Conservation (phyloP, 225 moss, liverwort and hornwort genomes). For the Asterella californica region DNA sequence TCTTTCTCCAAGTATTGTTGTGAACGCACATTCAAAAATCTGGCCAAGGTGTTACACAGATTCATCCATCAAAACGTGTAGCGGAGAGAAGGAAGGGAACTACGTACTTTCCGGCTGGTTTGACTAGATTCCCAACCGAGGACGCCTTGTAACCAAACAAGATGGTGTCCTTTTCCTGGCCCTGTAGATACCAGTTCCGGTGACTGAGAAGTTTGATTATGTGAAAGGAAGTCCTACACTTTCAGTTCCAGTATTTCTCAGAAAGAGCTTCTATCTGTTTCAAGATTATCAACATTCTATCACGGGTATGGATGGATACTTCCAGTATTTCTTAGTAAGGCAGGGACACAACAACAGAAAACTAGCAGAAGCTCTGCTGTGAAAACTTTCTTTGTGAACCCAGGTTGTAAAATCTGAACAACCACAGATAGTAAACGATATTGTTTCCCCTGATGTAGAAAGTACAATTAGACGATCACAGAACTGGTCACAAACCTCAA, state of each 20-base stretch:
- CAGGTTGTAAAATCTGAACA: background rate
- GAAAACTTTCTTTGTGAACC: background rate
- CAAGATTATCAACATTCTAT: too few relatives aligned
- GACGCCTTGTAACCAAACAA: constrained; percentile 25
- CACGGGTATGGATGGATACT: background rate
- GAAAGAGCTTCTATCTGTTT: background rate
- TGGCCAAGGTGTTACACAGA: background rate
- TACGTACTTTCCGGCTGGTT: constrained; percentile 32
- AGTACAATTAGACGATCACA: background rate
- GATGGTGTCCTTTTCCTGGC: constrained; percentile 27
- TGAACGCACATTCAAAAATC: background rate
- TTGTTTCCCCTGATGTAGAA: background rate
- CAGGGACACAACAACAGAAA: background rate
- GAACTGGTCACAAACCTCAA: constrained; percentile 38
- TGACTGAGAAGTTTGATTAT: too few relatives aligned
- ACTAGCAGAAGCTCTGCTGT: background rate
- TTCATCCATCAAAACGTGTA: background rate
- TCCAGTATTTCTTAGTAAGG: background rate
- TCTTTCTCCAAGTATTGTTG: background rate
- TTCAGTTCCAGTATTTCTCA: background rate
- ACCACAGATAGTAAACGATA: background rate
- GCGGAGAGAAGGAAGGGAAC: background rate
- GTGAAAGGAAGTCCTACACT: too few relatives aligned
- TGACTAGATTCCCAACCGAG: constrained; percentile 25
- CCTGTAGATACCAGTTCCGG: constrained; percentile 22